Base-by-base conservation (phyloP, 495 filamentous ascomycete species). In the Annulohypoxylon bovei region DNA sequence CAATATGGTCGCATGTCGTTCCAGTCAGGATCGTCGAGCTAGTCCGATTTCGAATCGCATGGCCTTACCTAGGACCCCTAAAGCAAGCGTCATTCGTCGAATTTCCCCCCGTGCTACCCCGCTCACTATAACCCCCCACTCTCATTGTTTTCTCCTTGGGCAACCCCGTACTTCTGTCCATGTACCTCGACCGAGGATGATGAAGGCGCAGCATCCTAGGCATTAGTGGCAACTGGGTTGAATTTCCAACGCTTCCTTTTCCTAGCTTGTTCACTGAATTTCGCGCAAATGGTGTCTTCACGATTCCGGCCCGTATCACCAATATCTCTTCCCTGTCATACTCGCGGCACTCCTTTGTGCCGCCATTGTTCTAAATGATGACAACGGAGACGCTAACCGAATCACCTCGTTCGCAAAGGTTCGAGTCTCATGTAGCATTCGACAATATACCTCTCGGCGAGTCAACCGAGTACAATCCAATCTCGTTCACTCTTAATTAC, bases 401-500 rank as follows among this genome's bases (percentile, higher is more conserved):
- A 33, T 75, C 67, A 6, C 67, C 70, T 63, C 72, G 75, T 40
- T 70, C 76, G 60, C 78, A 75, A 76, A 86, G 84, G 73, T 90
- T 91, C 76, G 80, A 86, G 70, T 80, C 80, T 30, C 86, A 88
- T 74, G 95, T 99, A 61, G 94, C 92, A 18, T 99, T 99, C 77
- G 92, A 99, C 81, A 98, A 94, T 14, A 93, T 98, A 68, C 91
- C 94, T 64, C 75, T 79, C 27, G 84, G 83, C 58, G 85, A 88
- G 70, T 74, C 86, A 5, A 87, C 85, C 25, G 93, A 93, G 70
- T 91, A 90, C 65, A 92, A 95, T 75, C 89, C 93, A 4, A 85
- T 93, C 72, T 92, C 93, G 20, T 88, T 97, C 61, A 96, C 93
- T 3, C 83, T 98, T 33, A 93, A 94, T 73, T 89, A 89, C 61